phyloP scores from a whole-genome alignment of 352 stramenopile genomes.

The Phytopythium sindhum region DNA sequence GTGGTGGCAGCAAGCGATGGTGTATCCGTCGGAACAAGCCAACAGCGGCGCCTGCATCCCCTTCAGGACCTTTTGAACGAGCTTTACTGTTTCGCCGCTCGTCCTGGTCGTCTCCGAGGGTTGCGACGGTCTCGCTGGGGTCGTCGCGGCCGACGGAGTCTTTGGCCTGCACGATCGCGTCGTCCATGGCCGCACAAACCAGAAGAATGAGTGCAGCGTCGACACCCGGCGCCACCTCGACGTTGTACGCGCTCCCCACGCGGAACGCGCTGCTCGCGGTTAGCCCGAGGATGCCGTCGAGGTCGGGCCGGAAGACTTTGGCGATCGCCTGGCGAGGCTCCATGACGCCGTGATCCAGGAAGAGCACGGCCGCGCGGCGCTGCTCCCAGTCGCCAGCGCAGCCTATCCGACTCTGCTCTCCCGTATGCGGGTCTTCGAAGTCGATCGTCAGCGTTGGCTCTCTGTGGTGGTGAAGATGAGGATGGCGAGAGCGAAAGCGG shows the following conservation, averaged over 20 bases:
- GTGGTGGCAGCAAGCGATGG: background rate
- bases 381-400: slow-evolving; percentile 29
- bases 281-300: background rate
- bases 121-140: background rate
- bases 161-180: slow-evolving; percentile 12
- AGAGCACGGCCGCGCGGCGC: slow-evolving; percentile 29
- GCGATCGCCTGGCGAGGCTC: slow-evolving; percentile 26
- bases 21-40: background rate
- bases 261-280: slow-evolving; percentile 16
- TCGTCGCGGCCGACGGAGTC: background rate
- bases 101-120: background rate
- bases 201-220: slow-evolving; percentile 29
- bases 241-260: slow-evolving; percentile 19
- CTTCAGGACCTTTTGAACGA: background rate
- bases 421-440: slow-evolving; percentile 28
- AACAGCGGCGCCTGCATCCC: background rate
- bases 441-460: slow-evolving; percentile 29
- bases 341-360: slow-evolving; percentile 23
- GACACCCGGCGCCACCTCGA: slow-evolving; percentile 33
- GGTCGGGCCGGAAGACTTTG: slow-evolving; percentile 29
- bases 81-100: background rate
- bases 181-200: slow-evolving; percentile 37
- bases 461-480: background rate
- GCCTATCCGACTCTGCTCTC: slow-evolving; percentile 24
- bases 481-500: background rate